These are phyloP conservation scores for Diutina catenulata DNA, from an alignment of 1,139 yeast species.

Conservation along the genomic window DNA sequence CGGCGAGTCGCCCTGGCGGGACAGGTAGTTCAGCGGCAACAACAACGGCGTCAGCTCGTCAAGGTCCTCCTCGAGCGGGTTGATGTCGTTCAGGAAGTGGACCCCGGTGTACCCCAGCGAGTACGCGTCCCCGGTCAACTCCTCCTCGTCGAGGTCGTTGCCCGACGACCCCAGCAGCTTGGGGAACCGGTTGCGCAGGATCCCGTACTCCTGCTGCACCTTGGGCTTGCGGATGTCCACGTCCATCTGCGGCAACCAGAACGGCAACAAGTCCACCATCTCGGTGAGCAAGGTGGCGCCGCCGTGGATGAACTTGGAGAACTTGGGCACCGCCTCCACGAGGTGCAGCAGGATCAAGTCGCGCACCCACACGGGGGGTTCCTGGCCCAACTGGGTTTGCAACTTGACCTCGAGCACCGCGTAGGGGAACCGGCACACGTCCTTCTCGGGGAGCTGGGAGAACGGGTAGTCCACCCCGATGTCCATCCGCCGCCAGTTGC, in stretches of 20 bases:
- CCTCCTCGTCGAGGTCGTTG: conserved; percentile 37
- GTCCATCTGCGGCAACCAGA: conserved; percentile 98
- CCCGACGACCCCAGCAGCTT: conserved; percentile 32
- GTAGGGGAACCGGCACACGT: conserved; percentile 87
- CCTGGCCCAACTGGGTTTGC: conserved; percentile 97
- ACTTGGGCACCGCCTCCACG: conserved; percentile 96
- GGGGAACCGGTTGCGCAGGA: conserved; percentile 21
- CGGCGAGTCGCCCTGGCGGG: conserved; percentile 19
- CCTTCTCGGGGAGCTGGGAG: conserved; percentile 68
- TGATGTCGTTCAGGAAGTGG: conserved; percentile 35
- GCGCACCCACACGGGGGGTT: conserved; percentile 95
- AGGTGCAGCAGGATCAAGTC: conserved; percentile 84
- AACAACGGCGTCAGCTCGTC: conserved; percentile 32
- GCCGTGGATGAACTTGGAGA: conserved; percentile 94
- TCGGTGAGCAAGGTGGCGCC: conserved; percentile 82
- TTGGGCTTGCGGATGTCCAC: conserved; percentile 89
- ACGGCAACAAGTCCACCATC: conserved; percentile 73
- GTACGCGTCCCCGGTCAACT: conserved; percentile 23
- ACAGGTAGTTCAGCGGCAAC: conserved; percentile 24
- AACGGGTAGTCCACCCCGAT: conserved; percentile 97
- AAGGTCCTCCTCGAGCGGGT: conserved; percentile 38
- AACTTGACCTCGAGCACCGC: conserved; percentile 94
- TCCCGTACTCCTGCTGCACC: conserved; percentile 52
- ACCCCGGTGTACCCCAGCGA: conserved; percentile 20
- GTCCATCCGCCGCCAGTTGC: conserved; percentile 97